Evolutionary conservation across 331 rosid genomes (phyloP).

Genomic region (Telfairia occidentalis): DNA sequence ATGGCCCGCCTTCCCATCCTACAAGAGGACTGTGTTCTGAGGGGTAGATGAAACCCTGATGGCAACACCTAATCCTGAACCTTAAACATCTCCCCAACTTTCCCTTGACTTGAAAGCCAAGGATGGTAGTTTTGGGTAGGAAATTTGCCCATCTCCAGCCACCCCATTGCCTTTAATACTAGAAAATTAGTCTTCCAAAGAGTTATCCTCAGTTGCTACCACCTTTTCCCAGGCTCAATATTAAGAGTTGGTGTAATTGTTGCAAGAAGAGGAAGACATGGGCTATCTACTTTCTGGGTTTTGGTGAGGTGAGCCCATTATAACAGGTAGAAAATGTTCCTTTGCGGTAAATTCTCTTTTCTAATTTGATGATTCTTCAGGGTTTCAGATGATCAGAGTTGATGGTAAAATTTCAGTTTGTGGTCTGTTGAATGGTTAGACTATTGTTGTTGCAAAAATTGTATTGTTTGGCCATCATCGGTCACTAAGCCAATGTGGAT

Average conservation of each 20-base stretch:
- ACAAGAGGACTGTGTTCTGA: background rate
- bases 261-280: background rate
- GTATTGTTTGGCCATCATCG: background rate
- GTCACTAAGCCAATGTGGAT: background rate
- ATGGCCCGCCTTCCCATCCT: background rate
- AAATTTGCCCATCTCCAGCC: background rate
- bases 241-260: background rate
- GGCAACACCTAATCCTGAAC: background rate
- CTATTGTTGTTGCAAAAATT: background rate
- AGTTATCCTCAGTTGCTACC: background rate
- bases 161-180: background rate
- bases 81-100: background rate
- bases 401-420: background rate
- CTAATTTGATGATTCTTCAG: background rate
- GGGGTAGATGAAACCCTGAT: background rate
- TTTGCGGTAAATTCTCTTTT: background rate
- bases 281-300: background rate
- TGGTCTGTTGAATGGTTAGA: background rate
- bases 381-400: background rate
- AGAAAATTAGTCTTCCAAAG: background rate
- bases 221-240: background rate
- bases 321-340: background rate
- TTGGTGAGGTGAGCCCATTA: background rate
- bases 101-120: background rate
- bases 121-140: background rate